These are phyloP conservation scores for Gossypium gossypioides DNA, from an alignment of 441 rosid species.

Conservation along the genomic window DNA sequence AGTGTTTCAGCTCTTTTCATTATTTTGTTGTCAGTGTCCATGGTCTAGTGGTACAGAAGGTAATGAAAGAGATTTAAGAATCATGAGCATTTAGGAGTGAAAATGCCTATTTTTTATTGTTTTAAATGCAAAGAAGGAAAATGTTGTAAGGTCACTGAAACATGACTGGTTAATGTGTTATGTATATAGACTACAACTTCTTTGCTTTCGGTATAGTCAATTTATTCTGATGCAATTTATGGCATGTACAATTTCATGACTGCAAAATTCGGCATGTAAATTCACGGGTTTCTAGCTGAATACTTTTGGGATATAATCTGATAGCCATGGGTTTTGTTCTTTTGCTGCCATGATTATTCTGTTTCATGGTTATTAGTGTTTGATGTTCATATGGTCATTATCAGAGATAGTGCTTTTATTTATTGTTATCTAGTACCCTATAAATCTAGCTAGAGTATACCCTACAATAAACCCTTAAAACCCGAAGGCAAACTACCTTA, in stretches of 20 bases:
- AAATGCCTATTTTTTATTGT: neutral
- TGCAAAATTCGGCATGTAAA: neutral
- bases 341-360: neutral
- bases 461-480: neutral
- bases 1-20: too few relatives aligned
- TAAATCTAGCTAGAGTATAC: neutral
- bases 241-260: neutral
- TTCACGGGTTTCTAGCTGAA: neutral
- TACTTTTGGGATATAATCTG: neutral
- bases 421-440: neutral
- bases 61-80: too few relatives aligned
- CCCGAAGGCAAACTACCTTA: neutral
- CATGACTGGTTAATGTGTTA: neutral
- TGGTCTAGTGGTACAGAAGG: too few relatives aligned
- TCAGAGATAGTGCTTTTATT: neutral
- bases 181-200: neutral
- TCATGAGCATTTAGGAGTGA: neutral
- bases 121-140: neutral
- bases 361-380: neutral
- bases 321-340: too few relatives aligned
- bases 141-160: neutral
- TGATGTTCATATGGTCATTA: neutral
- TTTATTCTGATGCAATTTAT: neutral
- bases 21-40: too few relatives aligned
- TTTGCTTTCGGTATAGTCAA: neutral